Conservation (phyloP, 768 basidiomycete genomes). For the Trichaptum fuscoviolaceum region DNA sequence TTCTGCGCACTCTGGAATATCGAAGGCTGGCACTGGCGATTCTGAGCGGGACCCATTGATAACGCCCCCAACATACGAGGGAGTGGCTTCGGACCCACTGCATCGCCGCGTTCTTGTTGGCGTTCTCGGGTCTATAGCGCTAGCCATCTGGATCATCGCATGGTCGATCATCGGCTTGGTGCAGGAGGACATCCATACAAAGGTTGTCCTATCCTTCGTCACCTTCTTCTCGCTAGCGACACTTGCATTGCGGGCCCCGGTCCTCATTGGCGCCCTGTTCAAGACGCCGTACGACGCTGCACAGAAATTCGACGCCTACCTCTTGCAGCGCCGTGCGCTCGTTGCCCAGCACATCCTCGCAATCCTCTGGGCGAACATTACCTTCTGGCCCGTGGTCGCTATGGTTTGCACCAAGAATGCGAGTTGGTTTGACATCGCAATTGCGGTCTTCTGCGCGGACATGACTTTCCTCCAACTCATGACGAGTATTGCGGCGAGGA, state of each 20-base stretch:
- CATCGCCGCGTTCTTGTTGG: not conserved
- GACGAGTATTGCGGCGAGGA: not conserved
- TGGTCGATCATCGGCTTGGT: not conserved
- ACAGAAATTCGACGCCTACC: not conserved
- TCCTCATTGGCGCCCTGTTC: not conserved
- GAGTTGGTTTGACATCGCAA: not conserved
- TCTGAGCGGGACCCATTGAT: not conserved
- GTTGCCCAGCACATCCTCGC: not conserved
- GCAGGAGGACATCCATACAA: not conserved
- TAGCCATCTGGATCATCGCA: constrained; percentile 2
- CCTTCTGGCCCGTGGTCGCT: not conserved
- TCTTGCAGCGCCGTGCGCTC: not conserved
- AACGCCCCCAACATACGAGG: not conserved
- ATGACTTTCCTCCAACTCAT: not conserved
- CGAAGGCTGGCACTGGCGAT: not conserved
- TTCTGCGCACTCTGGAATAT: not conserved
- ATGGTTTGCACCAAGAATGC: not conserved
- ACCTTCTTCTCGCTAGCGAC: not conserved
- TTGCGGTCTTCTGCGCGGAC: not conserved
- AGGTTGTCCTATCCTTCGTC: not conserved
- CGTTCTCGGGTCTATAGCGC: not conserved
- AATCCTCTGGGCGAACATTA: not conserved
- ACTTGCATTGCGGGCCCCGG: not conserved
- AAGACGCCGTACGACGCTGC: not conserved
- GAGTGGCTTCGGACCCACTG: not conserved